phyloP scores from a whole-genome alignment of 495 filamentous ascomycete genomes.

The Thozetella sp. region DNA sequence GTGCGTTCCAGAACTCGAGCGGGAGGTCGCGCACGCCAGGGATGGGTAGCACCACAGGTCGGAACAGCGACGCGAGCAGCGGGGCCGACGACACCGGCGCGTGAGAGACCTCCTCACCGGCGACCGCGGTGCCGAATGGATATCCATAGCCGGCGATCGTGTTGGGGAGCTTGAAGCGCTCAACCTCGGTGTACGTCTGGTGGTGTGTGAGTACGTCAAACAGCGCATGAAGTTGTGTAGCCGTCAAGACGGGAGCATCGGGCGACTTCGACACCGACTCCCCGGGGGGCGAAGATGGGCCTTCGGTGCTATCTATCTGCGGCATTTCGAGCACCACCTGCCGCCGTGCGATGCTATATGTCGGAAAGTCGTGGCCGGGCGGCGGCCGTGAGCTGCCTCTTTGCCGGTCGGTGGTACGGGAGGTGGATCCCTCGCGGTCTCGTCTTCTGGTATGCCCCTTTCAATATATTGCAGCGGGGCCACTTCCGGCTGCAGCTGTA shows the following conservation, averaged over 20 bases:
- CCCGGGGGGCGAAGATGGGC: background rate
- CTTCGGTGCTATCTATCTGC: too few species aligned
- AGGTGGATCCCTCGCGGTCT: too few species aligned
- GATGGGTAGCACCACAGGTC: constrained; percentile 53
- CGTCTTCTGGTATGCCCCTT: too few species aligned
- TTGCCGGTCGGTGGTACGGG: too few species aligned
- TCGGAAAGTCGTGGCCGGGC: too few species aligned
- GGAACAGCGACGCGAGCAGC: constrained; percentile 58
- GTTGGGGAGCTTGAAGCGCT: constrained; percentile 56
- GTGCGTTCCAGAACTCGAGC: constrained; percentile 56
- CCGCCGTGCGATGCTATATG: too few species aligned
- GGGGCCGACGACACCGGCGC: constrained; percentile 46
- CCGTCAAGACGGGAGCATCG: constrained; percentile 27
- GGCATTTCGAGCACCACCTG: too few species aligned
- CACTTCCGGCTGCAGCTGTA: too few species aligned
- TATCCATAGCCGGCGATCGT: constrained; percentile 60
- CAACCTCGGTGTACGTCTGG: constrained; percentile 63
- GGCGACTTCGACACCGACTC: constrained; percentile 3
- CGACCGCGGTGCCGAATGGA: constrained; percentile 44
- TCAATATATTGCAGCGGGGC: too few species aligned
- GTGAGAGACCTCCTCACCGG: constrained; percentile 13
- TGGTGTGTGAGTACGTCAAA: constrained; percentile 69
- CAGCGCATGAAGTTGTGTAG: constrained; percentile 57
- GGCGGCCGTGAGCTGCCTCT: too few species aligned
- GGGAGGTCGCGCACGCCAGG: constrained; percentile 60